Conservation (phyloP, 768 basidiomycete genomes). For the Kwoniella europaea region DNA sequence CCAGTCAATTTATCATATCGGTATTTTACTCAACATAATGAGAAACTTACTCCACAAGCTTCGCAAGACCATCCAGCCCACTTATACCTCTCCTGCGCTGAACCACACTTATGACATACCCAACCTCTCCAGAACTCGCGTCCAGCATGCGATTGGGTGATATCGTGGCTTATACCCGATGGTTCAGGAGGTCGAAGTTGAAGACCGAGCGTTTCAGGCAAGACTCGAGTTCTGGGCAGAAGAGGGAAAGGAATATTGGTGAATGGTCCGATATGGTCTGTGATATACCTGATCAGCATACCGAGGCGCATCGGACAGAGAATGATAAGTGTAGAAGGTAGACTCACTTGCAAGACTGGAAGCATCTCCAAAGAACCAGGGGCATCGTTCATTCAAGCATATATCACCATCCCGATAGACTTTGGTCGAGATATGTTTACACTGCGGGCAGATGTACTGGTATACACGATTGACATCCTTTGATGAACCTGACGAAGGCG, state of each 20-base stretch:
- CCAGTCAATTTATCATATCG: not conserved
- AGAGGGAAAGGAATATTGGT: constrained; percentile 15
- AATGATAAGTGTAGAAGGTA: not conserved
- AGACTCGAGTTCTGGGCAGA: constrained; percentile 20
- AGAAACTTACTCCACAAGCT: constrained; percentile 42
- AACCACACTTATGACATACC: constrained; percentile 46
- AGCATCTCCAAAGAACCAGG: constrained; percentile 33
- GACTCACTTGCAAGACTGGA: constrained; percentile 11
- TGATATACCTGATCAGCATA: not conserved
- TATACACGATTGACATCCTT: not conserved
- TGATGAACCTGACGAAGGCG: not conserved
- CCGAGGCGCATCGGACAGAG: too few species aligned
- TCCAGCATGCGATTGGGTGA: constrained; percentile 27
- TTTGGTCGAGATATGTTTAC: constrained; percentile 20
- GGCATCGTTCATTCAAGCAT: constrained; percentile 43
- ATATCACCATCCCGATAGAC: constrained; percentile 38
- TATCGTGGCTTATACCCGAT: not conserved
- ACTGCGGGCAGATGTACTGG: constrained; percentile 27
- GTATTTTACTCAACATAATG: not conserved
- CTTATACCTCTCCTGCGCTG: constrained; percentile 43
- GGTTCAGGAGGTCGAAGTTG: constrained; percentile 36
- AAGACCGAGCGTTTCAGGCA: constrained; percentile 39
- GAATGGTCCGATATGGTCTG: constrained; percentile 24
- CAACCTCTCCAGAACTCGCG: constrained; percentile 50
- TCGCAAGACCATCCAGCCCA: constrained; percentile 55